These are phyloP conservation scores for Lipomyces spencermartinsiae DNA, from an alignment of 805 yeast species.

Conservation along the genomic window DNA sequence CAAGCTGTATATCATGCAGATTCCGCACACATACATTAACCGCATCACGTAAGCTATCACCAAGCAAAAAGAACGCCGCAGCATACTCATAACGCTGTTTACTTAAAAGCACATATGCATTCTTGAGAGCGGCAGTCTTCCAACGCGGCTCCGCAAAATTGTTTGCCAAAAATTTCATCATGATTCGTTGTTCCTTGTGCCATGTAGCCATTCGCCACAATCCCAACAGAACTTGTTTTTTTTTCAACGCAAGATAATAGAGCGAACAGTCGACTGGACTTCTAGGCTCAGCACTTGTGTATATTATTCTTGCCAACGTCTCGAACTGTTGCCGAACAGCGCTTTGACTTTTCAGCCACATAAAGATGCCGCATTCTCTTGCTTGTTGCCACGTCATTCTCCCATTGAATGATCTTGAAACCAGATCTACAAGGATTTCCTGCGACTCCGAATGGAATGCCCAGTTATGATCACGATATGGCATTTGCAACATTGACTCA, in stretches of 20 bases:
- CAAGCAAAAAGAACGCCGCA: slow-evolving; percentile 85
- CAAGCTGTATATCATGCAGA: slow-evolving; percentile 71
- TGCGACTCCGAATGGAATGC: slow-evolving; percentile 84
- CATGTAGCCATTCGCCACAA: slow-evolving; percentile 81
- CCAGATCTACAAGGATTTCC: slow-evolving; percentile 62
- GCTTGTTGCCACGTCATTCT: slow-evolving; percentile 67
- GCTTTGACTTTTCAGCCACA: slow-evolving; percentile 63
- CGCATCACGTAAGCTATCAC: slow-evolving; percentile 75
- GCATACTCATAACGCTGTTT: slow-evolving; percentile 88
- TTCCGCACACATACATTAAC: slow-evolving; percentile 74
- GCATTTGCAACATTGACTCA: slow-evolving; percentile 58
- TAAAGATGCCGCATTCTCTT: slow-evolving; percentile 66
- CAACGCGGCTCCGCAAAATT: slow-evolving; percentile 79
- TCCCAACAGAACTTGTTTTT: slow-evolving; percentile 76
- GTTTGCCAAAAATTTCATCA: slow-evolving; percentile 75
- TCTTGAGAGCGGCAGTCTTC: slow-evolving; percentile 87
- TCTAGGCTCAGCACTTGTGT: slow-evolving; percentile 57
- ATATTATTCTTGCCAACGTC: slow-evolving; percentile 72
- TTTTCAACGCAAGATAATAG: slow-evolving; percentile 76
- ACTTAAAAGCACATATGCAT: slow-evolving; percentile 88
- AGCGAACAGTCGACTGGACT: slow-evolving; percentile 80
- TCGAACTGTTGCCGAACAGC: slow-evolving; percentile 65
- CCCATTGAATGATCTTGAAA: slow-evolving; percentile 53
- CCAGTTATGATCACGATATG: slow-evolving; percentile 85
- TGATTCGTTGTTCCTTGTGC: slow-evolving; percentile 82